Evolutionary conservation across 1,139 yeast species (phyloP).

Genomic region (Hyphopichia wangnamkhiaoensis): DNA sequence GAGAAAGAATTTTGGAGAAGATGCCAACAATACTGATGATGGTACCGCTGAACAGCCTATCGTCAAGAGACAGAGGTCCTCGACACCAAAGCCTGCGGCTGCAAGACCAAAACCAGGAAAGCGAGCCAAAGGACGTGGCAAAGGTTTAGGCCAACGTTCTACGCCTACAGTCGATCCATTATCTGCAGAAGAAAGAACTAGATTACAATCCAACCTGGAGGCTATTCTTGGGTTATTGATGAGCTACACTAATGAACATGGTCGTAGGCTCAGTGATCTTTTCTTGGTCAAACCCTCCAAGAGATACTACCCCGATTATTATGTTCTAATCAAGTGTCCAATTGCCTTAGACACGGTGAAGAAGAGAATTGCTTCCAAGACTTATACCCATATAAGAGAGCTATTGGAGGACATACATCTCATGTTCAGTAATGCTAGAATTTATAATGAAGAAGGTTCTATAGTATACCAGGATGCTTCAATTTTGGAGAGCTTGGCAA

Average conservation of each 20-base stretch:
- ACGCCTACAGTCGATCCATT: constrained; percentile 44
- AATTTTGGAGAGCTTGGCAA: constrained; percentile 55
- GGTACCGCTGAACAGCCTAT: too few relatives aligned
- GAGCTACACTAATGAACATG: constrained; percentile 44
- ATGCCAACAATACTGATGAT: constrained; percentile 12
- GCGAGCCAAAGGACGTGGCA: constrained; percentile 26
- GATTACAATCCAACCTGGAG: constrained; percentile 42
- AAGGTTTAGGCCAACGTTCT: constrained; percentile 26
- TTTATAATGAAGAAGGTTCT: constrained; percentile 91
- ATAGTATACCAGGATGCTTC: constrained; percentile 78
- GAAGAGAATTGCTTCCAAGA: constrained; percentile 55
- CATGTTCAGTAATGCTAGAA: constrained; percentile 80
- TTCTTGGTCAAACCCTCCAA: constrained; percentile 71
- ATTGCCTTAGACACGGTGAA: constrained; percentile 71
- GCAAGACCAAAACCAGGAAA: constrained; percentile 18
- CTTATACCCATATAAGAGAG: constrained; percentile 59
- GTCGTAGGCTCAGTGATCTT: constrained; percentile 53
- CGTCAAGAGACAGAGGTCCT: constrained; percentile 28
- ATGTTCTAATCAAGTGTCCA: constrained; percentile 75
- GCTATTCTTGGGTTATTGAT: constrained; percentile 47
- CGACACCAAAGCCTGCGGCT: constrained; percentile 25
- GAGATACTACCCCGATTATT: constrained; percentile 83
- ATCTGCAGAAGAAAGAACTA: constrained; percentile 41
- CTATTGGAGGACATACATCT: constrained; percentile 70
- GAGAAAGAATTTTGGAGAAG: constrained; percentile 11